These are phyloP conservation scores for Pythium plurisporium DNA, from an alignment of 352 stramenopile genomes.

Conservation along the genomic window DNA sequence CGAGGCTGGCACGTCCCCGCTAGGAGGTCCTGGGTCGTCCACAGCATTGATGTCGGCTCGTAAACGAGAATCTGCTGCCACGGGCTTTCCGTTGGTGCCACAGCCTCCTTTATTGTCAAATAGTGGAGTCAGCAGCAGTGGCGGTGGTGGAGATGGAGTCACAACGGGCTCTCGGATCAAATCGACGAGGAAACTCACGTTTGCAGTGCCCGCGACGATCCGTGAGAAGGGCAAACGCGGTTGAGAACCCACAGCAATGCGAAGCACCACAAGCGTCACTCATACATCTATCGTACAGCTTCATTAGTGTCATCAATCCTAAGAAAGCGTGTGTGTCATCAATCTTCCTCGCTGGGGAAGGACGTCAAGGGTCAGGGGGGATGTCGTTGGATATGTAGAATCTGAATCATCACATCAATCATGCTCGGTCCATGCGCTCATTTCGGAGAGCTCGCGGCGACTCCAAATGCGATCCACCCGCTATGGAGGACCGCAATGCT, in stretches of 20 bases:
- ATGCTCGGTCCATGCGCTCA: conserved; percentile 73
- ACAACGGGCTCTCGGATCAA: background rate
- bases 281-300: conserved; percentile 27
- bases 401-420: conserved; percentile 18
- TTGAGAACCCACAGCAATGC: background rate
- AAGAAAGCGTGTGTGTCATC: conserved; percentile 16
- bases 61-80: conserved; percentile 19
- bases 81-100: background rate
- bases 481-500: conserved; percentile 39
- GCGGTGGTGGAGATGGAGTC: background rate
- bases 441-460: conserved; percentile 33
- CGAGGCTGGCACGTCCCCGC: conserved; percentile 9
- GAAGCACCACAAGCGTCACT: background rate
- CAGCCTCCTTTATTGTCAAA: too few relatives aligned
- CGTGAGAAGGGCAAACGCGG: conserved; percentile 15
- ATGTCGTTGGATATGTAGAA: too few relatives aligned
- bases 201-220: conserved; percentile 23
- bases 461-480: conserved; percentile 18
- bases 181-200: conserved; percentile 23
- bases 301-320: conserved; percentile 16
- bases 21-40: background rate
- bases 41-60: conserved; percentile 3
- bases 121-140: too few relatives aligned
- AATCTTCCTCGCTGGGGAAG: conserved; percentile 5
- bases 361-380: too few relatives aligned